Base-by-base conservation (phyloP, 257 asterid genomes). In the Apocynum venetum region DNA sequence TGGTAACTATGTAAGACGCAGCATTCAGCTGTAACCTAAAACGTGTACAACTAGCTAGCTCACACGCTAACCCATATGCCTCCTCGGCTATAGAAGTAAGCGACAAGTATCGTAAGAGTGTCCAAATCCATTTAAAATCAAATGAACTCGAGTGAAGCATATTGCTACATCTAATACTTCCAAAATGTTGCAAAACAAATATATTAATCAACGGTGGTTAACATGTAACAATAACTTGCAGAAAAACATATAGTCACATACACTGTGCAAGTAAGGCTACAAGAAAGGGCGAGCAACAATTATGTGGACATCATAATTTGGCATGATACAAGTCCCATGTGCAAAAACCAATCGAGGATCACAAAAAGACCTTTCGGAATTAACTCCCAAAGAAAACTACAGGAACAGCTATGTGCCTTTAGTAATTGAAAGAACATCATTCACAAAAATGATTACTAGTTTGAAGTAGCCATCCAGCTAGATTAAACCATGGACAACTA, bases 1-100 rank as follows among this genome's bases (percentile, higher is more conserved):
- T 61, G 41, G 11, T 19, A 47, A 46, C 61, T 56, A 55, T 46
- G 78, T 46, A 0, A n/a, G 59, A 20, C 10, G 38, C 40, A 68
- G 71, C 15, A 6, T 60, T 61, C 46, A 53, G 61, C 72, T 76
- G 67, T 68, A 53, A 69, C 25, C 48, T 75, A 55, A 2, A 40
- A 59, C 65, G 77, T 71, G 77, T 78, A 78, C 81, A 78, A 78
- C 81, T 71, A 71, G 81, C 81, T 46, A 71, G 81, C 81, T 46
- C 11, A 57, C 71, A 70, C 72, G 55, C 71, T 13, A 25, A 25
- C 31, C 31, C 31, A 25, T 25, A 25, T 25, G 31, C 31, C 31
- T 25, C 31, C 31, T 25, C 0, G 31, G 31, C 31, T 25, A 25
- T 25, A 25, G 31, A 25, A 25, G 31, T 25, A 70, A 68, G 41